These are phyloP conservation scores for Wallacemonas collosoma DNA, from an alignment of 208 protist species.

Conservation along the genomic window DNA sequence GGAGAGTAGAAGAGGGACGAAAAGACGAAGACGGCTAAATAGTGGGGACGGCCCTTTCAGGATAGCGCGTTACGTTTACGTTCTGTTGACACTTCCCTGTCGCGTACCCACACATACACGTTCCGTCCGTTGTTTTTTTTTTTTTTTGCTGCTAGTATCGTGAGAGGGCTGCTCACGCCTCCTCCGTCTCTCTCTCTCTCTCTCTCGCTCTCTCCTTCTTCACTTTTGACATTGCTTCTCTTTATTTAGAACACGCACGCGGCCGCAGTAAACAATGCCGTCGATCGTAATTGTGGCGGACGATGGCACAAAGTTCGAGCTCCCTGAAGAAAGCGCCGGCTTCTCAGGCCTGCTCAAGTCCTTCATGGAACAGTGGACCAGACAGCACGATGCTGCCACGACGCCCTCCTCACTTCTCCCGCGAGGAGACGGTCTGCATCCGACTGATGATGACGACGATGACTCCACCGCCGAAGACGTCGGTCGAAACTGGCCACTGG, in stretches of 20 bases:
- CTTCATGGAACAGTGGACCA: slow-evolving; percentile 50
- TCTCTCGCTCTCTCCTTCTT: background rate
- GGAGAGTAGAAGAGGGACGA: no score
- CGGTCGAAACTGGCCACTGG: slow-evolving; percentile 6
- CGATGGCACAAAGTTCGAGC: slow-evolving; percentile 50
- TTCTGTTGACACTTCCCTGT: no score
- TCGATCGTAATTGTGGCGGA: slow-evolving; percentile 63
- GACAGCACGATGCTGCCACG: slow-evolving; percentile 31
- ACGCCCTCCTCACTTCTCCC: slow-evolving; percentile 3
- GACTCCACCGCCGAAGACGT: slow-evolving; percentile 19
- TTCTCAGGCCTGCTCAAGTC: slow-evolving; percentile 54
- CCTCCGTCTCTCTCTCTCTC: slow-evolving; percentile 15
- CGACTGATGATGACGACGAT: slow-evolving; percentile 11
- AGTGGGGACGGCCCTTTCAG: no score
- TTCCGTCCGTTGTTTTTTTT: no score
- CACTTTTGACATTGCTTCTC: slow-evolving; percentile 15
- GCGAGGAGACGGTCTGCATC: background rate
- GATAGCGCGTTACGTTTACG: no score
- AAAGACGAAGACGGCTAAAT: no score
- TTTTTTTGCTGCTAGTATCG: no score
- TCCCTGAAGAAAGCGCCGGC: slow-evolving; percentile 41
- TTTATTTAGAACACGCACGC: slow-evolving; percentile 8
- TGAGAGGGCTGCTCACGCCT: no score
- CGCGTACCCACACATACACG: no score
- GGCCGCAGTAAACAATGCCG: slow-evolving; percentile 23